A percentile compares a stretch with the other conserved stretches of the same genome.
Evolutionary conservation across 768 basidiomycete genomes (phyloP).

Genomic region (Boletus rubropictus): DNA sequence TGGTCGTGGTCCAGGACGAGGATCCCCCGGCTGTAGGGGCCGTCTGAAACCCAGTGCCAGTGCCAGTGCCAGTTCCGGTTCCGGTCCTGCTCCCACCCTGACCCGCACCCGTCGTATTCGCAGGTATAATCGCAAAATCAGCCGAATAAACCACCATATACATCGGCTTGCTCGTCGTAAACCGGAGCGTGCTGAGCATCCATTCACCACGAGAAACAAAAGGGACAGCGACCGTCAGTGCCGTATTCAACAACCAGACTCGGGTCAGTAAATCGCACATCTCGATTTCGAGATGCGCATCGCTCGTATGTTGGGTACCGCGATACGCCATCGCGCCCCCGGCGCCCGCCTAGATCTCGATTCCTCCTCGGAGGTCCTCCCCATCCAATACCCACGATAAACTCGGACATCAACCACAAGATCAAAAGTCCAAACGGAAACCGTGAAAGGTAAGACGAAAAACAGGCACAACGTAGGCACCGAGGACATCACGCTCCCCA

Average conservation of each 20-base stretch:
- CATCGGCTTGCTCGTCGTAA: conserved; percentile 24
- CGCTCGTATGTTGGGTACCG: not conserved
- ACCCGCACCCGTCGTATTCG: conserved; percentile 16
- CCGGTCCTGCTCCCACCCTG: conserved; percentile 4
- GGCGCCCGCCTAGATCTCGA: conserved; percentile 12
- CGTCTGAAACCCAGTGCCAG: conserved; percentile 1
- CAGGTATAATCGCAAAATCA: conserved; percentile 40
- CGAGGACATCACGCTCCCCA: not conserved
- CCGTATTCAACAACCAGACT: not conserved
- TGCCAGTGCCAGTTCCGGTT: not conserved
- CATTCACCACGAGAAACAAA: not conserved
- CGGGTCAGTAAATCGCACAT: conserved; percentile 9
- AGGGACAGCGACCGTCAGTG: not conserved
- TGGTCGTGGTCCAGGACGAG: conserved; percentile 3
- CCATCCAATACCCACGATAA: conserved; percentile 7
- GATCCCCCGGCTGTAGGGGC: conserved; percentile 3
- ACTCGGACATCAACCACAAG: conserved; percentile 4
- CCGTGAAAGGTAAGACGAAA: not conserved
- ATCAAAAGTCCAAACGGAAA: not conserved
- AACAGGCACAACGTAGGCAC: not conserved
- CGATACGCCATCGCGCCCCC: conserved; percentile 9
- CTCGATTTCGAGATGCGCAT: conserved; percentile 1
- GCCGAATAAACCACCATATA: conserved; percentile 42
- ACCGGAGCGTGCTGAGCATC: conserved; percentile 27
- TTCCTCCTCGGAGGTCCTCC: conserved; percentile 11